Evolutionary conservation across 2,329 filamentous ascomycete genomes (phyloP).

Genomic region (Fusarium napiforme): DNA sequence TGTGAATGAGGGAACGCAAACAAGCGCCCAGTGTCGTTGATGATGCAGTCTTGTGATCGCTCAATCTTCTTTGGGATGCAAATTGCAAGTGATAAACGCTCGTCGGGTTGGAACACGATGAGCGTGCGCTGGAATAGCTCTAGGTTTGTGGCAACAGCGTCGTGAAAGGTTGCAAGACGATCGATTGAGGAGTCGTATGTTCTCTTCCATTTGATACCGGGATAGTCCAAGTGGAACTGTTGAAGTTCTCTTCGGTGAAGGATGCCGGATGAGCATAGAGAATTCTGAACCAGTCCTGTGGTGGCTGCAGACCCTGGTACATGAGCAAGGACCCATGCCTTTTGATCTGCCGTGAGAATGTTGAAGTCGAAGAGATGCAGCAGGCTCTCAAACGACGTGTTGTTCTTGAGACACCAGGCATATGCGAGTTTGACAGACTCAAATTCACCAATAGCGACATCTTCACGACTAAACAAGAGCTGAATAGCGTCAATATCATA

Average conservation of each 20-base stretch:
- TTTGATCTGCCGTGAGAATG: neutral
- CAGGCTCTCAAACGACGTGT: neutral
- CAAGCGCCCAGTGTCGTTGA: neutral
- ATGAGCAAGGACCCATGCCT: neutral
- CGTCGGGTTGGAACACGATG: neutral
- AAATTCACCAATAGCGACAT: neutral
- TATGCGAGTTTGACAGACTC: neutral
- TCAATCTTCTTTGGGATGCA: slow-evolving; percentile 2
- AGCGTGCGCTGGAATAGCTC: slow-evolving; percentile 1
- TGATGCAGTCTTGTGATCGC: neutral
- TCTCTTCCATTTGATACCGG: neutral
- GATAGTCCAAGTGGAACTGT: neutral
- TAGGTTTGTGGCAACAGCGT: neutral
- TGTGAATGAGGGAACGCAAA: neutral
- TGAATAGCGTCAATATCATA: neutral
- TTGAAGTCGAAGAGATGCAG: slow-evolving; percentile 1
- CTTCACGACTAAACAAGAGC: neutral
- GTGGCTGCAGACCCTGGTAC: accelerated
- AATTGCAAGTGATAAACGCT: neutral
- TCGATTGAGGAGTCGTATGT: neutral
- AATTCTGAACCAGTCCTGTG: neutral
- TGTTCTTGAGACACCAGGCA: neutral
- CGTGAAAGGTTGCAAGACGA: neutral
- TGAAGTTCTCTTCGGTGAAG: neutral
- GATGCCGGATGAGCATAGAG: neutral